Conservation (phyloP, 768 basidiomycete species). For the Heimioporus sp. region DNA sequence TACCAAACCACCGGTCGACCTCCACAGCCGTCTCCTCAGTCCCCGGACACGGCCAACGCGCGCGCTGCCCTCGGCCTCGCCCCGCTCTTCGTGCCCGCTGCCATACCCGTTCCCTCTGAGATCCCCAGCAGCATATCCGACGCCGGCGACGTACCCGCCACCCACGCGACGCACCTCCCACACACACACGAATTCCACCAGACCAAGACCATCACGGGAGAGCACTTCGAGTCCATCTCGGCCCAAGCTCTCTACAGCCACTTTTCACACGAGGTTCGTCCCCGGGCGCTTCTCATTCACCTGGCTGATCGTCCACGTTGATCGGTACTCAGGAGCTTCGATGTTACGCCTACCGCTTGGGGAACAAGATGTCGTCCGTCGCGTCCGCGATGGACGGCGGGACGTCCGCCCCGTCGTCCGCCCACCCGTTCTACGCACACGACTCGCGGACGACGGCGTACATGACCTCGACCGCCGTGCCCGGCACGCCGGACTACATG, state of each 20-base stretch:
- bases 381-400: neutral
- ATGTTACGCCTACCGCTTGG: slow-evolving; percentile 38
- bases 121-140: neutral
- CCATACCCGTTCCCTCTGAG: slow-evolving; percentile 15
- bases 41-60: slow-evolving; percentile 43
- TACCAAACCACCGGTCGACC: slow-evolving; percentile 46
- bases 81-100: slow-evolving; percentile 48
- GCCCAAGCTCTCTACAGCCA: slow-evolving; percentile 34
- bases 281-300: neutral
- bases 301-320: slow-evolving; percentile 14
- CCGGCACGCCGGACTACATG: slow-evolving; percentile 29
- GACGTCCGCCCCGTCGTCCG: neutral
- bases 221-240: slow-evolving; percentile 39
- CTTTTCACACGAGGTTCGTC: slow-evolving; percentile 45
- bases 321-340: slow-evolving; percentile 42
- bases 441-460: slow-evolving; percentile 26
- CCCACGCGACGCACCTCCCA: slow-evolving; percentile 15
- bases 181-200: slow-evolving; percentile 26
- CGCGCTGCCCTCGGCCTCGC: slow-evolving; percentile 47
- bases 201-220: slow-evolving; percentile 13
- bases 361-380: slow-evolving; percentile 27
- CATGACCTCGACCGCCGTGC: slow-evolving; percentile 4
- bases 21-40: slow-evolving; percentile 47
- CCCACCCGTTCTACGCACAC: slow-evolving; percentile 21
- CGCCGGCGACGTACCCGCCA: slow-evolving; percentile 1